Evolutionary conservation across 495 filamentous ascomycete genomes (phyloP).

Genomic region (Lentithecium fluviatile): DNA sequence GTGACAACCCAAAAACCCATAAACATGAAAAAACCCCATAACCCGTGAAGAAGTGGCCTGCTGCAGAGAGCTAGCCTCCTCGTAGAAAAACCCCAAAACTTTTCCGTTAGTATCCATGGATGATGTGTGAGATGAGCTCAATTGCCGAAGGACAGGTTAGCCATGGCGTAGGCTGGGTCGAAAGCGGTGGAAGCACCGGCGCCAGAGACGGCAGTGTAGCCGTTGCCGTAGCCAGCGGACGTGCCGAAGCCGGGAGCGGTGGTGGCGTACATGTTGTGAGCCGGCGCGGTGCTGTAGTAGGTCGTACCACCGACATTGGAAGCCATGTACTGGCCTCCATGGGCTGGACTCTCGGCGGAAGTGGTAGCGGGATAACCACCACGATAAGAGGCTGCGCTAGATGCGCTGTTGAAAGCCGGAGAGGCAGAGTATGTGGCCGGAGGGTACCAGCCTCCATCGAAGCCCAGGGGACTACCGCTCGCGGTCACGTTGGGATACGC

Average conservation of each 20-base stretch:
- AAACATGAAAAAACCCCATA: too few relatives aligned
- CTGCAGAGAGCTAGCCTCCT: too few relatives aligned
- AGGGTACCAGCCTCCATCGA: conserved; percentile 15
- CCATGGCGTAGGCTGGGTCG: conserved; percentile 6
- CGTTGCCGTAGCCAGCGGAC: background rate
- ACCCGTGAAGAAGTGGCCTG: too few relatives aligned
- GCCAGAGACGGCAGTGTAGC: background rate
- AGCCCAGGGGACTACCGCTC: conserved; percentile 18
- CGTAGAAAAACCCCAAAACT: too few relatives aligned
- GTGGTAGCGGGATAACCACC: background rate
- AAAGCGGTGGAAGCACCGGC: background rate
- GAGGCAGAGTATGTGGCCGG: conserved; percentile 21
- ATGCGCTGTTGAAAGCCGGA: conserved; percentile 1
- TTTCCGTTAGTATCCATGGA: too few relatives aligned
- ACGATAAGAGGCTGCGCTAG: conserved; percentile 2
- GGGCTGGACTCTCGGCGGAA: background rate
- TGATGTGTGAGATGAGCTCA: background rate
- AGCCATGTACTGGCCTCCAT: too few relatives aligned
- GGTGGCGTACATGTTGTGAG: background rate
- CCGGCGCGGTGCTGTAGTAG: background rate
- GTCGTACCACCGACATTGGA: background rate
- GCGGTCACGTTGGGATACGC: conserved; percentile 14
- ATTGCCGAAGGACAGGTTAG: conserved; percentile 5
- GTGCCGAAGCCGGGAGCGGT: background rate
- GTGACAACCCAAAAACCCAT: too few relatives aligned